Evolutionary conservation across 176 grass and related monocot genomes (phyloP).

Genomic region (Rhynchospora breviuscula): DNA sequence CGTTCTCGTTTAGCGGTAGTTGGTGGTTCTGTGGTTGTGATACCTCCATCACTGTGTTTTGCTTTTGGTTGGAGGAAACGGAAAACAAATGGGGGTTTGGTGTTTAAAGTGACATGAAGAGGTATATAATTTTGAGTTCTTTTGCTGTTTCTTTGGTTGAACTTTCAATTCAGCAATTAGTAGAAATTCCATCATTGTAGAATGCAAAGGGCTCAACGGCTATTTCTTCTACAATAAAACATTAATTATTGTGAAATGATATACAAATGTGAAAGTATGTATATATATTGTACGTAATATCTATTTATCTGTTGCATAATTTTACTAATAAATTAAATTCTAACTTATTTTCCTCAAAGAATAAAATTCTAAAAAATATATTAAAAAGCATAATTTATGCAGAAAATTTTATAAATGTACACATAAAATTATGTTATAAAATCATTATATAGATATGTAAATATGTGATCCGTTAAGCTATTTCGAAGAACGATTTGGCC

Average conservation of each 20-base stretch:
- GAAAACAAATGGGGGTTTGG: conserved; percentile 4
- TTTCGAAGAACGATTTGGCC: not conserved
- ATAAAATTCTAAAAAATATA: no score
- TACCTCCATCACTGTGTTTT: not conserved
- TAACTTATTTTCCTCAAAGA: not conserved
- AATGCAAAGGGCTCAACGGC: not conserved
- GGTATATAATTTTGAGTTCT: conserved; percentile 19
- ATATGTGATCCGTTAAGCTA: not conserved
- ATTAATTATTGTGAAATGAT: not conserved
- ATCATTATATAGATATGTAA: not conserved
- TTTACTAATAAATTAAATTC: not conserved
- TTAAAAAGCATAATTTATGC: not conserved
- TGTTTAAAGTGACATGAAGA: not conserved
- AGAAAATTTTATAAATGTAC: not conserved
- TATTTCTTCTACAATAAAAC: not conserved
- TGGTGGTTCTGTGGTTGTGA: conserved; percentile 22
- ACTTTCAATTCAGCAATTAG: not conserved
- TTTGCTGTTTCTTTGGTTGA: not conserved
- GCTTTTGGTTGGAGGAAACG: not conserved
- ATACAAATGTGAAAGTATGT: not conserved
- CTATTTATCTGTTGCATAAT: not conserved
- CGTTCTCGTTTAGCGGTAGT: conserved; percentile 87
- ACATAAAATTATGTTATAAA: not conserved
- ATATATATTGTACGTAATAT: not conserved
- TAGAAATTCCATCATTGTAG: not conserved